Evolutionary conservation across 2,329 filamentous ascomycete species (phyloP), one percentile per base, ranked within the genome.

Genomic region (Fusarium heterosporum): DNA sequence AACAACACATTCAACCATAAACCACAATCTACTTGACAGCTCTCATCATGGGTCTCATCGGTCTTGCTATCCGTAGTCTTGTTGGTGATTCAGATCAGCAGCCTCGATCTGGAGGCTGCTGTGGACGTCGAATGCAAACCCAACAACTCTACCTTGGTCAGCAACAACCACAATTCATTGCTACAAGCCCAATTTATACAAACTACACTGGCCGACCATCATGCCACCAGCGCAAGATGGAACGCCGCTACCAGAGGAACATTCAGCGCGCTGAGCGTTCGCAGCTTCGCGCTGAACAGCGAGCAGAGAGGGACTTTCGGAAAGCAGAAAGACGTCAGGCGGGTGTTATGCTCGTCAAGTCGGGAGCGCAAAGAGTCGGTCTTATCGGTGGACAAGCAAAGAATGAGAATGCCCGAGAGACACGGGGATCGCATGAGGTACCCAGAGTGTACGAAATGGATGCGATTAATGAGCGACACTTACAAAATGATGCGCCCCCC

Each of bases 261-360:
- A 52, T 69, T 6, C 70, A 69, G 11, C 61, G 64, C 11, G 70
- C 55, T 17, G 70, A 72, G 19, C 61, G 70, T 22, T 55, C 36
- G 16, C 68, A 71, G 57, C 56, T 70, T 17, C 64, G 70, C 16
- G 66, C 53, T 2, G 68, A 72, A 28, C 66, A 70, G 12, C 53
- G 58, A 26, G 57, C 57, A 4, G 61, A 72, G 19, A 67, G 56
- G 3, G 54, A 67, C 9, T 38, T 60, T 8, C 63, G 49, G 19
- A 52, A 48, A 34, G 54, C 54, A 3, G 61, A 67, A 45, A 60
- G 65, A 22, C 64, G 65, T 6, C 67, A 70, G 19, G 64, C 64
- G 28, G 55, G 58, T 39, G 40, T 52, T 17, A 39, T 30, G 39
- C 32, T 54, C 5, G 42, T 54, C 32, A 55, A 29, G 34, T 45